Conservation (phyloP, 2,329 filamentous ascomycete genomes). For the Calonectria crousiana region DNA sequence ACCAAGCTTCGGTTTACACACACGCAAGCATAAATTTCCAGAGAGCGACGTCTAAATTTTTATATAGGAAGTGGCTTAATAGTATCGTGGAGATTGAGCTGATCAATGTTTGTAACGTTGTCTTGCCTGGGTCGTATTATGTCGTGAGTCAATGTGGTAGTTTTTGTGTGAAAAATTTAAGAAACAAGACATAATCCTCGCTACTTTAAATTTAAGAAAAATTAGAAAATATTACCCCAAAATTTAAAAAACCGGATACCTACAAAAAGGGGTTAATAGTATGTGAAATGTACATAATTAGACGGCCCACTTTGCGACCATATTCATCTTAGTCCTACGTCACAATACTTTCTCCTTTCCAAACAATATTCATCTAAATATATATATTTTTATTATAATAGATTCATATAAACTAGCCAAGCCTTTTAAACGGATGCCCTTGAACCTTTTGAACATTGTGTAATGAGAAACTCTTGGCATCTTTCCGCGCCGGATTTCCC, state of each 20-base stretch:
- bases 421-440: neutral
- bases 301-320: neutral
- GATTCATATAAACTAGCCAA: neutral
- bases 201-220: neutral
- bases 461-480: neutral
- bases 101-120: neutral
- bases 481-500: neutral
- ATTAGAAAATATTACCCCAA: neutral
- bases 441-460: neutral
- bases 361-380: neutral
- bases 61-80: rapidly evolving
- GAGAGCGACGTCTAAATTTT: neutral
- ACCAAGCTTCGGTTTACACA: neutral
- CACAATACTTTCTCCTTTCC: neutral
- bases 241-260: neutral
- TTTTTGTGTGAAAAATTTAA: neutral
- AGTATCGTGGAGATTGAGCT: neutral
- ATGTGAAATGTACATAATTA: neutral
- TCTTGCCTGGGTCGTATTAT: neutral
- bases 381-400: neutral
- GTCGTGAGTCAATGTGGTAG: neutral
- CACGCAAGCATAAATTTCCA: neutral
- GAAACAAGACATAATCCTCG: rapidly evolving
- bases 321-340: neutral
- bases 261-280: neutral